These are phyloP conservation scores for Aureobasidium sp. DNA, from an alignment of 2,329 filamentous ascomycete genomes.

Conservation along the genomic window DNA sequence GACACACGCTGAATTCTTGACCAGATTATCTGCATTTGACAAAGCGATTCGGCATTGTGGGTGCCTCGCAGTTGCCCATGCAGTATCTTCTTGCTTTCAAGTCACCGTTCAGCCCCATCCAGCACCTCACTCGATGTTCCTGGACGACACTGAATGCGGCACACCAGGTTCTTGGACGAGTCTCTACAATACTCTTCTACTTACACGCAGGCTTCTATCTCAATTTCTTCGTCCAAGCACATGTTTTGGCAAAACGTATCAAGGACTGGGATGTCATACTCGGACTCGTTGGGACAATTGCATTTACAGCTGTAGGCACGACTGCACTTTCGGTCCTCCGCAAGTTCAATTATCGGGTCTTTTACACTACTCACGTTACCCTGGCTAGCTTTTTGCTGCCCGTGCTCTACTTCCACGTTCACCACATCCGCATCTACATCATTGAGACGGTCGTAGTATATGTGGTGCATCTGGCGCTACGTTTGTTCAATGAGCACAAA, in stretches of 20 bases:
- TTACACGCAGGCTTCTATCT: constrained; percentile 51
- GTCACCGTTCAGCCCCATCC: constrained; percentile 45
- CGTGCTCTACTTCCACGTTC: constrained; percentile 49
- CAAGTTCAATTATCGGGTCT: constrained; percentile 43
- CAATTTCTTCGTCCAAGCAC: constrained; percentile 48
- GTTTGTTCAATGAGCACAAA: constrained; percentile 30
- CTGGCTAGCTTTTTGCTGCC: constrained; percentile 45
- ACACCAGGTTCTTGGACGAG: constrained; percentile 52
- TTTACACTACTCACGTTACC: constrained; percentile 50
- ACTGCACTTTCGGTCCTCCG: constrained; percentile 44
- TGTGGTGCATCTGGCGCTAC: constrained; percentile 36
- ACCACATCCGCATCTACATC: constrained; percentile 48
- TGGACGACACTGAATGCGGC: constrained; percentile 51
- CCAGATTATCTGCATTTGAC: constrained; percentile 58
- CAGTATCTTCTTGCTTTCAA: constrained; percentile 52
- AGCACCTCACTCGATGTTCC: constrained; percentile 45
- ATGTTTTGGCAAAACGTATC: constrained; percentile 47
- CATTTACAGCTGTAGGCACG: constrained; percentile 40
- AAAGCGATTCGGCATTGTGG: constrained; percentile 54
- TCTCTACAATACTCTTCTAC: constrained; percentile 45
- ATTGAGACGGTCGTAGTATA: constrained; percentile 44
- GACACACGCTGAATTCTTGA: not conserved
- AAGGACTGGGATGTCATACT: constrained; percentile 52
- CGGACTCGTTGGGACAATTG: constrained; percentile 44
- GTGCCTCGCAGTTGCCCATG: constrained; percentile 52